phyloP scores from a whole-genome alignment of 2,329 filamentous ascomycete species.

The Ascochyta fabae region DNA sequence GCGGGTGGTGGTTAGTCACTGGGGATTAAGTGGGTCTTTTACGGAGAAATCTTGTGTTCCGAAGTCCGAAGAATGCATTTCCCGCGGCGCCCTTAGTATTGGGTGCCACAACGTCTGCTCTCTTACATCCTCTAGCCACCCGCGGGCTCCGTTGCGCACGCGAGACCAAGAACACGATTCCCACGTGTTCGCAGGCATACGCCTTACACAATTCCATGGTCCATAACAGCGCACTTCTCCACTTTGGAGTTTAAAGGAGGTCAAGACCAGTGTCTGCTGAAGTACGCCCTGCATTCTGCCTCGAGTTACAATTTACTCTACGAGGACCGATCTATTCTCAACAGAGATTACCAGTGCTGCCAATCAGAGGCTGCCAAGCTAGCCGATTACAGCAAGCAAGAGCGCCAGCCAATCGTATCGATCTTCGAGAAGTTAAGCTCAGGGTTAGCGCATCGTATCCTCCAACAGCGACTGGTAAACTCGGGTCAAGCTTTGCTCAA shows the following conservation, averaged over 20 bases:
- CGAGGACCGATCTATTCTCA: background rate
- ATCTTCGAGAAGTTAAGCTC: background rate
- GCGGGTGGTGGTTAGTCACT: slow-evolving; percentile 58
- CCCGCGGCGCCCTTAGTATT: background rate
- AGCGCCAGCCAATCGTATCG: background rate
- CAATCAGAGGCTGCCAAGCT: background rate
- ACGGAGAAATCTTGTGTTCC: background rate
- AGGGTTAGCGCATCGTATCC: background rate
- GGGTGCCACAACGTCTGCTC: background rate
- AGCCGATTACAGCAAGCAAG: background rate
- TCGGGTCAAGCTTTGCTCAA: slow-evolving; percentile 10
- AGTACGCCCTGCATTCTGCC: slow-evolving; percentile 2
- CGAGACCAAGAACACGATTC: too few species aligned
- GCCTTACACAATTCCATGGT: too few species aligned
- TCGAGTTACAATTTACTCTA: background rate
- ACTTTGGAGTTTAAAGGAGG: too few species aligned
- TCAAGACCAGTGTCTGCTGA: too few species aligned
- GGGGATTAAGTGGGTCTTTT: slow-evolving; percentile 16
- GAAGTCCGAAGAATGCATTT: too few species aligned
- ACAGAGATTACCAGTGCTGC: background rate
- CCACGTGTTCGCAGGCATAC: too few species aligned
- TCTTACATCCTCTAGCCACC: background rate
- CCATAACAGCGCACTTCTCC: background rate
- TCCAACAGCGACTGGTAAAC: background rate
- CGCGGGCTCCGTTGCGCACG: too few species aligned